Evolutionary conservation across 768 basidiomycete genomes (phyloP), one percentile per base, ranked within the genome.

Genomic region (Cubamyces sp.): DNA sequence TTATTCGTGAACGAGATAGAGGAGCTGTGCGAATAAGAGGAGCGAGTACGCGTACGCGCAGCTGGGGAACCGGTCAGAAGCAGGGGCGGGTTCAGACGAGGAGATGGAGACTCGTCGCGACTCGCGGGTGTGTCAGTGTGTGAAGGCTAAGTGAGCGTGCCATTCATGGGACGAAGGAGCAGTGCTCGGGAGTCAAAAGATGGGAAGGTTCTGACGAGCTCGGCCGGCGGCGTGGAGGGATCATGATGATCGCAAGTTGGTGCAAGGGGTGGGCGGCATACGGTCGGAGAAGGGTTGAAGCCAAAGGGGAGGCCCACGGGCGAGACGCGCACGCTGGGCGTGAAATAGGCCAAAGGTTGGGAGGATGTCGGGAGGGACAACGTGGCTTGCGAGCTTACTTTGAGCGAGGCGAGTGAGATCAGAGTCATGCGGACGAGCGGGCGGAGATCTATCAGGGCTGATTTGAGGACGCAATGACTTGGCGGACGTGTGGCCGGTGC

Each of bases 361-460:
- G 51, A 39, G 19, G 37, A 21, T 21, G 34, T n/a, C 23, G 26
- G 12, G 41, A 40, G 39, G 39, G 39, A 15, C 18, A 25, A 21
- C 21, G 51, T 18, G 34, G 16, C 28, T 34, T 14, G 19, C 26
- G 34, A 52, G 54, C 23, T 28, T 21, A 28, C 28, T 21, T 21
- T 14, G 49, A 15, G 15, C 40, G 18, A 11, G 50, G 37, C 5
- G 7, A 42, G 54, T 12, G 50, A 52, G 41, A 62, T 46, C 42
- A 46, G 18, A 25, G 47, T 62, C 55, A 62, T 50, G 60, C 40
- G 61, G 55, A 39, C 19, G n/a, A 34, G 21, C 16, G 12, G 26
- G 19, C 21, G 55, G 43, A 37, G 50, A 62, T 62, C 61, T 53
- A 62, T 62, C 55, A 62, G 55, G 45, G 45, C 23, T 58, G 57